phyloP scores from a whole-genome alignment of 148 eudicot genomes.

The Euryodendron excelsum region DNA sequence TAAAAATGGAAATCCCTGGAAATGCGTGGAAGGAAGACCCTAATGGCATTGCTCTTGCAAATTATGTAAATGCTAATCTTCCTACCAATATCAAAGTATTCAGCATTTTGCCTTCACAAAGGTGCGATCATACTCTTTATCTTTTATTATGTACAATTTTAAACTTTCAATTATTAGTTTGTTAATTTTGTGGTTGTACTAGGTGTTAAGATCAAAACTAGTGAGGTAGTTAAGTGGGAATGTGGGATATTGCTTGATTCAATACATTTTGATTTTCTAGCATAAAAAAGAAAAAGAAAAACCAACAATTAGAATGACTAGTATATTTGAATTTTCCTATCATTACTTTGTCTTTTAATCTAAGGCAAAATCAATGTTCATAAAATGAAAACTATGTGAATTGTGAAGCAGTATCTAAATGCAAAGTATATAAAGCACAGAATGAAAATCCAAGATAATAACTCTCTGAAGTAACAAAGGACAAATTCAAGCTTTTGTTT shows the following conservation, averaged over 20 bases:
- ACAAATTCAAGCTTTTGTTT: too few species aligned
- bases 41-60: constrained; percentile 69
- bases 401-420: neutral
- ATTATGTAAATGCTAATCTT: constrained; percentile 62
- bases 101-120: constrained; percentile 80
- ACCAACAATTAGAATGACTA: neutral
- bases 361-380: neutral
- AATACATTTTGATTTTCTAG: neutral
- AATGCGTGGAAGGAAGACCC: constrained; percentile 84
- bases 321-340: neutral
- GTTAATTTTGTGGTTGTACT: neutral
- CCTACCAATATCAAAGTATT: constrained; percentile 74
- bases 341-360: neutral
- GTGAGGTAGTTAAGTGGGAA: too few species aligned
- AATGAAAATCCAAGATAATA: too few species aligned
- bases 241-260: neutral
- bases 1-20: constrained; percentile 89
- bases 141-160: neutral
- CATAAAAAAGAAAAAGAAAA: neutral
- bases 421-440: too few species aligned
- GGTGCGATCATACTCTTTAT: constrained; percentile 27
- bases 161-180: neutral
- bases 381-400: neutral
- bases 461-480: too few species aligned
- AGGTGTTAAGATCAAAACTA: neutral